Base-by-base conservation (phyloP, 2,329 filamentous ascomycete genomes). In the Neonectria neomacrospora region DNA sequence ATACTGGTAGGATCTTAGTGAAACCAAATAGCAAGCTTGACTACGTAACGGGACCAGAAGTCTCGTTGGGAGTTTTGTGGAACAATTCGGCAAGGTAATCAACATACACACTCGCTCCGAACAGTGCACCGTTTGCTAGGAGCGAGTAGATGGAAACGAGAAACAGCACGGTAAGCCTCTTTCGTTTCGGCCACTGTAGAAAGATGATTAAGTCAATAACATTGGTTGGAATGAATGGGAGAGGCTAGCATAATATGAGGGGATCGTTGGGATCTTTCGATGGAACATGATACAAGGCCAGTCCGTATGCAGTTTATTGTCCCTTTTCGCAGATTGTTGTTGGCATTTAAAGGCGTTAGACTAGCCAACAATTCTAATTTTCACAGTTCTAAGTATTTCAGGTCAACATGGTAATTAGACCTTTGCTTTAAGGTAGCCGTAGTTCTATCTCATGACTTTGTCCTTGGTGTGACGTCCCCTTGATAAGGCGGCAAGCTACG, bases 191-290 rank as follows among this genome's bases (percentile, higher is more conserved):
- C 50, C 50, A 53, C 50, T 41, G 20, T 4, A 12, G 22, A 10
- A 20, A 2, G 45, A 50, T 7, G 18, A 50, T 32, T 6, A 5
- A 18, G 39, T 41, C 10, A 41, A 16, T n/a, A 10, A 18, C 16
- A 26, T 12, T 5, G 30, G 14, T 2, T 10, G 7, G 8, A 26
- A 32, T 23, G 26, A 10, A 28, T 20, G 5, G 10, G 7, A 18
- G 22, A n/a, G 26, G 28, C 5, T 1, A 50, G 32, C 14, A 14
- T 5, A 52, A 30, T 12, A 22, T 37, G 7, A 58, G 26, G 11
- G 55, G 55, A 11, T 58, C 55, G 16, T 58, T 58, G 10, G 55
- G 55, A n/a, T 58, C 55, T 16, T 34, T 18, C 4, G 44, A 41
- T 12, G 55, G 55, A n/a, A 32, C 5, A 4, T 45, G 55, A 14